phyloP scores from a whole-genome alignment of 1,284 basidiomycete species.

The Ceratobasidium sp. region DNA sequence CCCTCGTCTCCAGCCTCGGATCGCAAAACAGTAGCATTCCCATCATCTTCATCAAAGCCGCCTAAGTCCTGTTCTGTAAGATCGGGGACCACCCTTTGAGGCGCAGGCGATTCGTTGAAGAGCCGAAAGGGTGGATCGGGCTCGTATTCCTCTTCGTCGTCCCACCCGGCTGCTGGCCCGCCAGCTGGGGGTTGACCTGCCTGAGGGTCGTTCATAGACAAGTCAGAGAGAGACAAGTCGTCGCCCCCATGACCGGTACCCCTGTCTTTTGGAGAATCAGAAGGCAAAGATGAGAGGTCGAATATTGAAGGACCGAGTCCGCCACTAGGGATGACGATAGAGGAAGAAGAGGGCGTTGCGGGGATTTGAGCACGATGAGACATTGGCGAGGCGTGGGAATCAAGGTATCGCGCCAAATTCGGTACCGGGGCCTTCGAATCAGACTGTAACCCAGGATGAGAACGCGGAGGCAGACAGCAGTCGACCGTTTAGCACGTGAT shows the following conservation, averaged over 20 bases:
- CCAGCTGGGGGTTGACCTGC: slow-evolving; percentile 1
- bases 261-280: slow-evolving; percentile 28
- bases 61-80: not conserved
- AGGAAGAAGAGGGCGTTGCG: slow-evolving; percentile 36
- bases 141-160: slow-evolving; percentile 40
- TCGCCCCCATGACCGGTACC: slow-evolving; percentile 44
- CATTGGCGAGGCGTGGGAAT: not conserved
- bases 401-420: not conserved
- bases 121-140: slow-evolving; percentile 28
- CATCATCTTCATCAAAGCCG: slow-evolving; percentile 12
- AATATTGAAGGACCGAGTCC: slow-evolving; percentile 38
- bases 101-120: slow-evolving; percentile 36
- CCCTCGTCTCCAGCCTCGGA: slow-evolving; percentile 1
- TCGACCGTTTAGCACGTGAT: slow-evolving; percentile 23
- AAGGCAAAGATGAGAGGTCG: slow-evolving; percentile 38
- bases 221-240: slow-evolving; percentile 47
- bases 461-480: too few species aligned
- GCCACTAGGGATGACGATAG: slow-evolving; percentile 26
- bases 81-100: slow-evolving; percentile 11
- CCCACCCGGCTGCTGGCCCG: slow-evolving; percentile 4
- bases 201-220: slow-evolving; percentile 43
- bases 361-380: slow-evolving; percentile 14
- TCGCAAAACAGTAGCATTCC: slow-evolving; percentile 15
- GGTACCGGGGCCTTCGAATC: too few species aligned
- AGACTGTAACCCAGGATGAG: too few species aligned